Evolutionary conservation across 108 stramenopile species (phyloP).

Genomic region (Epithemia pelagica): DNA sequence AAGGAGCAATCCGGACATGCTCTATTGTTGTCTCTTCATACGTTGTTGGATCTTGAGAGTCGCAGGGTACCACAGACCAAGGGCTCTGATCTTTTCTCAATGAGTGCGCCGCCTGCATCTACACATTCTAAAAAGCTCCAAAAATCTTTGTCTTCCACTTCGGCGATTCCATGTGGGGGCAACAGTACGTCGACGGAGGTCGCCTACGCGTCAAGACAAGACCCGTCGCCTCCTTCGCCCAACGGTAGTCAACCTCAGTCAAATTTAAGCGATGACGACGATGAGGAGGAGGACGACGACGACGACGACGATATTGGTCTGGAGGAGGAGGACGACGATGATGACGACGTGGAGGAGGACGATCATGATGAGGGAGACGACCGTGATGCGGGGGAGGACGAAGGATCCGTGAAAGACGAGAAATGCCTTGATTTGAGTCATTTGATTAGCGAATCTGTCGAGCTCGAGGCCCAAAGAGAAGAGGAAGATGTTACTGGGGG

Average conservation of each 20-base stretch:
- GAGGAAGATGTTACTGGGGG: neutral
- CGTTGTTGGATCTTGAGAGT: neutral
- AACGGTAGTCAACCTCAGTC: neutral
- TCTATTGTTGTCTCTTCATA: neutral
- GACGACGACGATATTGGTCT: constrained; percentile 3
- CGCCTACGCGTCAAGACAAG: neutral
- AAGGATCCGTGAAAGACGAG: too few relatives aligned
- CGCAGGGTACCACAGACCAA: neutral
- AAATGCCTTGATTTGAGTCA: too few relatives aligned
- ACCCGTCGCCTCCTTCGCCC: neutral
- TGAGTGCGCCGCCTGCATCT: too few relatives aligned
- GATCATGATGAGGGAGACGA: neutral
- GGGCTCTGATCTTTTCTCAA: too few relatives aligned
- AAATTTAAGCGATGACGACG: neutral
- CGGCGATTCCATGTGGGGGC: too few relatives aligned
- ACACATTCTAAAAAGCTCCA: too few relatives aligned
- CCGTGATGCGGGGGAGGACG: too few relatives aligned
- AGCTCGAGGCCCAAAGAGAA: too few relatives aligned
- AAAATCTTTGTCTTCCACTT: too few relatives aligned
- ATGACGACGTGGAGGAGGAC: neutral
- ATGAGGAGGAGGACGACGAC: neutral
- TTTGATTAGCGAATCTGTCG: too few relatives aligned
- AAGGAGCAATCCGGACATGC: neutral
- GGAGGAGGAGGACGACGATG: neutral
- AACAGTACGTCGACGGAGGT: too few relatives aligned